Conservation (phyloP, 495 filamentous ascomycete genomes). For the Tuber aestivum region DNA sequence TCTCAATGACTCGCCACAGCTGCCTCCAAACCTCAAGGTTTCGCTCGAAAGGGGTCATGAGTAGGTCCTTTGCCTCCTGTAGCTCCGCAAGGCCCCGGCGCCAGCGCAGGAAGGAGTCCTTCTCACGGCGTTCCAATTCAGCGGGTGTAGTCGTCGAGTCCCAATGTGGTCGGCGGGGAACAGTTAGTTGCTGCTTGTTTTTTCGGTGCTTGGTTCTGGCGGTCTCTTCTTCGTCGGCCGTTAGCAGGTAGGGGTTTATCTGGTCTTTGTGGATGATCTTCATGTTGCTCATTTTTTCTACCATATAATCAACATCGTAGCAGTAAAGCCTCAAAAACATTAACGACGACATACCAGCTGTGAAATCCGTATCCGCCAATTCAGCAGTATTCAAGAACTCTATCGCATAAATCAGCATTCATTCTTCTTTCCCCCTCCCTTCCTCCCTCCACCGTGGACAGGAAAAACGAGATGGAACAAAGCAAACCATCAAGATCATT, state of each 20-base stretch:
- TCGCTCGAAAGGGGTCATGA: slow-evolving; percentile 98
- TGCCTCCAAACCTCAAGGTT: slow-evolving; percentile 99
- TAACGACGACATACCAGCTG: slow-evolving; percentile 50
- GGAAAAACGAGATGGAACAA: not conserved
- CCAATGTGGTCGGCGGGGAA: slow-evolving; percentile 87
- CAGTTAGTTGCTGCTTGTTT: slow-evolving; percentile 71
- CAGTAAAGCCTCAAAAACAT: not conserved
- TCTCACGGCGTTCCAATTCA: slow-evolving; percentile 73
- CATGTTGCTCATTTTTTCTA: slow-evolving; percentile 93
- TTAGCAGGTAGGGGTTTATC: slow-evolving; percentile 89
- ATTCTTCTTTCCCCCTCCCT: not conserved
- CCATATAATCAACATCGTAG: slow-evolving; percentile 2
- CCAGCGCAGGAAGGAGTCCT: slow-evolving; percentile 79
- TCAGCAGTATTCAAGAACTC: slow-evolving; percentile 81
- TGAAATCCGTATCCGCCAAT: slow-evolving; percentile 95
- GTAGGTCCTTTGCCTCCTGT: slow-evolving; percentile 82
- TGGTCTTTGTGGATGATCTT: slow-evolving; percentile 96
- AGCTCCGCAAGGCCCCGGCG: slow-evolving; percentile 83
- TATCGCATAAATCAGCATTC: slow-evolving; percentile 15
- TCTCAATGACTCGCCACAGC: slow-evolving; percentile 95
- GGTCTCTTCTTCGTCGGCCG: slow-evolving; percentile 73
- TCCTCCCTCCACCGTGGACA: slow-evolving; percentile 17
- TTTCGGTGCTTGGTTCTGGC: slow-evolving; percentile 72
- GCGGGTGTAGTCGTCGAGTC: slow-evolving; percentile 72
- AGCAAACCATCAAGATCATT: slow-evolving; percentile 74